A percentile compares a stretch with the other conserved stretches of the same genome.
These are phyloP conservation scores for Dysphania ambrosioides DNA, from an alignment of 148 eudicot genomes.

Conservation along the genomic window DNA sequence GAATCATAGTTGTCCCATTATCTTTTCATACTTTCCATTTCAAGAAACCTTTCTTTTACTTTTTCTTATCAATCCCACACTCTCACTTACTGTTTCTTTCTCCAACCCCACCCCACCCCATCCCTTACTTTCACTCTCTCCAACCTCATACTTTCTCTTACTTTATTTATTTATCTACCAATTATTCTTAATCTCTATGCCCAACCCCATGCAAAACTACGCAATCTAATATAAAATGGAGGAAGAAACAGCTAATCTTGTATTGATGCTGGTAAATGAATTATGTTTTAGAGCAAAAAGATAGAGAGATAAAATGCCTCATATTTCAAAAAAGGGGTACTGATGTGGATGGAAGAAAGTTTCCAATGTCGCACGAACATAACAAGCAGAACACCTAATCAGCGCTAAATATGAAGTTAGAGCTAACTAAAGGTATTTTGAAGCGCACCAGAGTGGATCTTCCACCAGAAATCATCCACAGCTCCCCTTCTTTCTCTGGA, in stretches of 20 bases:
- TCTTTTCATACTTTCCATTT: too few species aligned
- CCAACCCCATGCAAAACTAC: neutral
- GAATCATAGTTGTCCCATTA: neutral
- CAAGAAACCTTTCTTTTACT: too few species aligned
- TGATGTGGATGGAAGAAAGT: neutral
- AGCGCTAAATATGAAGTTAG: constrained; percentile 5
- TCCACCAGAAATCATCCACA: constrained; percentile 84
- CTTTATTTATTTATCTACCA: neutral
- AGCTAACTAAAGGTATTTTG: constrained; percentile 15
- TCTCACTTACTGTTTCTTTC: too few species aligned
- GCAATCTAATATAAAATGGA: neutral
- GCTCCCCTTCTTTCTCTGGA: constrained; percentile 54
- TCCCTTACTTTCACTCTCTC: too few species aligned
- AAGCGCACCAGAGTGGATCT: constrained; percentile 67
- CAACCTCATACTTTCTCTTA: neutral
- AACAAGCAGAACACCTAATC: neutral
- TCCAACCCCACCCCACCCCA: too few species aligned
- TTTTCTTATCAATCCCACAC: too few species aligned
- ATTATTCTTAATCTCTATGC: neutral
- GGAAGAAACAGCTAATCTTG: neutral
- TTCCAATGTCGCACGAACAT: neutral
- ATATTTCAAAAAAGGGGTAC: neutral
- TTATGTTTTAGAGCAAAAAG: neutral
- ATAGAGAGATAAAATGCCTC: neutral
- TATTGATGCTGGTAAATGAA: neutral